Conservation (phyloP, 2,329 filamentous ascomycete genomes). For the Paecilomyces sp. region DNA sequence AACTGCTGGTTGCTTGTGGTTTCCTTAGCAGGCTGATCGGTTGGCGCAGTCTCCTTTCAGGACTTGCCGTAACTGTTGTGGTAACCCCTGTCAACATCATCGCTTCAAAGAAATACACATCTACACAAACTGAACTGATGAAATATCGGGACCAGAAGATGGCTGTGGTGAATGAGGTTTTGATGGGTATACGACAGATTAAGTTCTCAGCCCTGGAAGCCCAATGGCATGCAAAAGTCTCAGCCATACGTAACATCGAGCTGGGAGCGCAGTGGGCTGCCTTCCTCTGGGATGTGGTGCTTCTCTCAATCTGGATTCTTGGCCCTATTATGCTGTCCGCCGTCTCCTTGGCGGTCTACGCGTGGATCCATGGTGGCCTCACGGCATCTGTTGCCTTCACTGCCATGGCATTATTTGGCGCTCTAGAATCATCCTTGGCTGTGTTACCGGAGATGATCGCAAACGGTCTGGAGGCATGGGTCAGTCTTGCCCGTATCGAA, state of each 20-base stretch:
- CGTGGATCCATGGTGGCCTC: constrained; percentile 55
- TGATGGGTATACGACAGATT: constrained; percentile 75
- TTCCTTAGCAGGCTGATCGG: constrained; percentile 66
- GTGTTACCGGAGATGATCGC: constrained; percentile 68
- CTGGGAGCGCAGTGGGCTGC: constrained; percentile 59
- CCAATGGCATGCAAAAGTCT: constrained; percentile 67
- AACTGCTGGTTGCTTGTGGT: constrained; percentile 57
- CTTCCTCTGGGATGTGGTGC: constrained; percentile 56
- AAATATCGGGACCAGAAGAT: constrained; percentile 69
- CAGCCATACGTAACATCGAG: constrained; percentile 58
- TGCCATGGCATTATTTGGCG: constrained; percentile 65
- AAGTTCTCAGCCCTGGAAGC: constrained; percentile 73
- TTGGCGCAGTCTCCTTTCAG: constrained; percentile 61
- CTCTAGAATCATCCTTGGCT: constrained; percentile 64
- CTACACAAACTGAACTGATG: constrained; percentile 64
- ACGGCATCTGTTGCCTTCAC: constrained; percentile 72
- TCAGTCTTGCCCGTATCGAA: constrained; percentile 67
- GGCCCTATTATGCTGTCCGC: constrained; percentile 69
- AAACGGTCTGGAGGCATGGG: constrained; percentile 61
- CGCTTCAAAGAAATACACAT: constrained; percentile 58
- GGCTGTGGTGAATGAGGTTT: constrained; percentile 66
- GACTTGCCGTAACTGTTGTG: constrained; percentile 56
- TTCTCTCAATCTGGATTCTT: constrained; percentile 63
- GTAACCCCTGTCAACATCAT: constrained; percentile 63
- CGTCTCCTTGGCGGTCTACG: constrained; percentile 63